Evolutionary conservation across 495 filamentous ascomycete species (phyloP).

Genomic region (Schizothecium vesticola): DNA sequence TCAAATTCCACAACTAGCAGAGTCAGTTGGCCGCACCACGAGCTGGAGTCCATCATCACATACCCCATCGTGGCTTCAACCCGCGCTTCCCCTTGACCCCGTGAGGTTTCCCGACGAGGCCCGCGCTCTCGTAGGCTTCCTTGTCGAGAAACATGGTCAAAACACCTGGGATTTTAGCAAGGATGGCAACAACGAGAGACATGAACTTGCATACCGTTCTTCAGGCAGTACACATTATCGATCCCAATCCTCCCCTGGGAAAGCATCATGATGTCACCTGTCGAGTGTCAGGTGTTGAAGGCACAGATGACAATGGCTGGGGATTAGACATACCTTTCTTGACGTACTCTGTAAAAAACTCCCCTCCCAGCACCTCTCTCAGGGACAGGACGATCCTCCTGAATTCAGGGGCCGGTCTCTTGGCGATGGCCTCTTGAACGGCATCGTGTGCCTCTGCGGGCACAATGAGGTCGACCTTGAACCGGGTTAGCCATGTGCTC

Average conservation of each 20-base stretch:
- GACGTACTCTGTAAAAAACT: constrained; percentile 83
- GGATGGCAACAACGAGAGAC: not conserved
- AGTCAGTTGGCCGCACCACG: not conserved
- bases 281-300: not conserved
- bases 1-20: constrained; percentile 71
- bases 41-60: constrained; percentile 7
- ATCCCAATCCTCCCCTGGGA: constrained; percentile 77
- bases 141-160: constrained; percentile 75
- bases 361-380: constrained; percentile 60
- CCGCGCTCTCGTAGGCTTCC: constrained; percentile 78
- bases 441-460: constrained; percentile 59
- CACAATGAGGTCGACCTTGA: constrained; percentile 67
- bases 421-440: constrained; percentile 51
- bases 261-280: constrained; percentile 86
- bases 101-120: constrained; percentile 69
- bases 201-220: constrained; percentile 49
- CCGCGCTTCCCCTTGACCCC: constrained; percentile 51
- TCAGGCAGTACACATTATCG: constrained; percentile 72
- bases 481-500: not conserved
- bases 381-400: constrained; percentile 71
- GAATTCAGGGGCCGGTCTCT: constrained; percentile 47
- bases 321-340: constrained; percentile 59
- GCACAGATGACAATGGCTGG: not conserved
- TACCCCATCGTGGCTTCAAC: constrained; percentile 47
- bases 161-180: constrained; percentile 44